A percentile compares a stretch with the other conserved stretches of the same genome.
Evolutionary conservation across 2,329 filamentous ascomycete genomes (phyloP).

Genomic region (Epichloe uncinata): DNA sequence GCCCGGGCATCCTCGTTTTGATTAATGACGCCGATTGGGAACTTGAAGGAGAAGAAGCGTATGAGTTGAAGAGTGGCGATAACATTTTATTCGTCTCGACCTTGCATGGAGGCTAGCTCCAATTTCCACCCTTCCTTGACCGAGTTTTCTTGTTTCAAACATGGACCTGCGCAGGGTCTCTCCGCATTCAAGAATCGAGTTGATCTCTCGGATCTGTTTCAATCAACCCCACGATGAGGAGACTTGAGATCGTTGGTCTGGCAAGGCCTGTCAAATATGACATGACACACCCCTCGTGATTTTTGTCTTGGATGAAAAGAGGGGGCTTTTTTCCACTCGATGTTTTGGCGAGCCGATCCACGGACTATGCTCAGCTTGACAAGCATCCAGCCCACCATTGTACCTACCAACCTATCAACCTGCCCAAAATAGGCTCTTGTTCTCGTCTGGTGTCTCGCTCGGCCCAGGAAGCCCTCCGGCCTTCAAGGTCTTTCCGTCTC

Average conservation of each 20-base stretch:
- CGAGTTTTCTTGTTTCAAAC: background rate
- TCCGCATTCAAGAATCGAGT: background rate
- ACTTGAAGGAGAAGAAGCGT: slow-evolving; percentile 84
- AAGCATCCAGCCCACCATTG: background rate
- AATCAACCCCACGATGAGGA: background rate
- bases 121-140: background rate
- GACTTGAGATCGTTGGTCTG: background rate
- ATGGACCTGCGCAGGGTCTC: background rate
- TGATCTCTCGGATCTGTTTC: background rate
- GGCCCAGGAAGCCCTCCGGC: background rate
- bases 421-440: background rate
- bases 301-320: background rate
- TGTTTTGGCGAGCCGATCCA: background rate
- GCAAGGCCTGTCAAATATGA: background rate
- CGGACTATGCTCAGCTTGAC: background rate
- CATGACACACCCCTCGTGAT: background rate
- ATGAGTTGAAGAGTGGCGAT: slow-evolving; percentile 69
- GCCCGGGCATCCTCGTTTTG: slow-evolving; percentile 86
- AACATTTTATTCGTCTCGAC: slow-evolving; percentile 95
- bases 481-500: background rate
- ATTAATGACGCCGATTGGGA: slow-evolving; percentile 99
- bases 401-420: background rate
- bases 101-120: slow-evolving; percentile 68
- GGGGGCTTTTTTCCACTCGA: too few relatives aligned
- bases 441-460: background rate